Evolutionary conservation across 2,329 filamentous ascomycete genomes (phyloP), one percentile per base, ranked within the genome.

Genomic region (Aspergillus caelatus): DNA sequence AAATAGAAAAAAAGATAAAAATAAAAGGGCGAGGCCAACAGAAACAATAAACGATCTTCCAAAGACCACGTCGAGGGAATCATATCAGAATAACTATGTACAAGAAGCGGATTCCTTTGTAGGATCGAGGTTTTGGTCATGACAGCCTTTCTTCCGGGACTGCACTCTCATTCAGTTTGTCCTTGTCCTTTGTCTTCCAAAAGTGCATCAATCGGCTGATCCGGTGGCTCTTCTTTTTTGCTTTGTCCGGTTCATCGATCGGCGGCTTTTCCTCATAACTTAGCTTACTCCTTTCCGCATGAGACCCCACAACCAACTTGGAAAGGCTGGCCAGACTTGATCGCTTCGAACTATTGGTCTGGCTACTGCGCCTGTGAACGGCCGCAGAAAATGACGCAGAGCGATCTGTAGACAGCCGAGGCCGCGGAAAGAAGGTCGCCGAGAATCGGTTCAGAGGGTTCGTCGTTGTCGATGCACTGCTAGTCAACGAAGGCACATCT

Each of bases 401-500:
- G 32, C 81, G 77, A 62, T 83, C 81, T 1, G 78, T 78, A 7
- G 79, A 80, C 9, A 78, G 71, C 46, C 79, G 78, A 28, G 74
- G 75, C 52, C 78, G 77, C 43, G 74, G 72, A 62, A 79, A 77
- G 62, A 81, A 79, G 23, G 75, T 79, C 30, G 76, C 76, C 9
- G 81, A 83, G 34, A 82, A 75, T 30, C 81, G 78, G 39, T 78
- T 74, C 23, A 80, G 60, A 28, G 76, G 77, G 57, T 79, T 81
- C 30, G 80, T 80, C 71, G 76, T 79, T 11, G 80, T 83, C 1
- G 82, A 84, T 46, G 80, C 77, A 67, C 81, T 83, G 68, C 82
- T 83, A 30, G 79, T 83, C 36, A 84, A 71, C 30, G 82, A 84
- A 19, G 82, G 82, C 4, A 83, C 80, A 75, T 84, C 82, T 50